Conservation (phyloP, 495 filamentous ascomycete genomes). For the Podospora bellae-mahoneyi region DNA sequence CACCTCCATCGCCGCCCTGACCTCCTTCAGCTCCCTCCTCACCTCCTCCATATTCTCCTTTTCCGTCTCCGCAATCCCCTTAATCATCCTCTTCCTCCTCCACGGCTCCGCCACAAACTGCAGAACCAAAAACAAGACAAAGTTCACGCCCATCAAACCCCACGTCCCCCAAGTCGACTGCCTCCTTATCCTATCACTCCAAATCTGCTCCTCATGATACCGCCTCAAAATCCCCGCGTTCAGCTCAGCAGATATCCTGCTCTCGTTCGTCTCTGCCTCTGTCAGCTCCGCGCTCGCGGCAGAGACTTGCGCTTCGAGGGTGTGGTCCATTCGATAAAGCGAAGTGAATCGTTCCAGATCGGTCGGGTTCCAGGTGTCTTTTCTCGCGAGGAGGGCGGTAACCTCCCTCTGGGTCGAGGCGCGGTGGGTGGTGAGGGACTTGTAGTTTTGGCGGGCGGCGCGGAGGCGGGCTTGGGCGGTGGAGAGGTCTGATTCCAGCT, state of each 20-base stretch:
- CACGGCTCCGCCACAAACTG: slow-evolving; percentile 95
- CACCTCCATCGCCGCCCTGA: slow-evolving; percentile 25
- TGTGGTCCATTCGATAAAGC: slow-evolving; percentile 87
- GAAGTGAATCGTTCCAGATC: slow-evolving; percentile 95
- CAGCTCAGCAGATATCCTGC: slow-evolving; percentile 68
- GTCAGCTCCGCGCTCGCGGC: slow-evolving; percentile 66
- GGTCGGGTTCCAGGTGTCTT: slow-evolving; percentile 80
- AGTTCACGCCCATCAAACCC: slow-evolving; percentile 95
- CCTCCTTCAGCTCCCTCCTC: slow-evolving; percentile 38
- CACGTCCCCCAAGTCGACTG: slow-evolving; percentile 98
- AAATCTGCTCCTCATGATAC: slow-evolving; percentile 99
- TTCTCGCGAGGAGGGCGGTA: slow-evolving; percentile 86
- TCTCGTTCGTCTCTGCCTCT: slow-evolving; percentile 70
- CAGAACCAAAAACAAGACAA: slow-evolving; percentile 81
- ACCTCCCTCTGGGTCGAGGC: slow-evolving; percentile 92
- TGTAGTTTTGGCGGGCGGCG: slow-evolving; percentile 69
- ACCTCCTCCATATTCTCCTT: slow-evolving; percentile 70
- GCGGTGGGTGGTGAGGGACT: slow-evolving; percentile 70
- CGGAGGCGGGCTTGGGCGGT: slow-evolving; percentile 62
- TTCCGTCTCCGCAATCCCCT: slow-evolving; percentile 65
- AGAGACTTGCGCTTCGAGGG: slow-evolving; percentile 85
- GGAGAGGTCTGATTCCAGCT: slow-evolving; percentile 64
- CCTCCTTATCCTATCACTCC: slow-evolving; percentile 93
- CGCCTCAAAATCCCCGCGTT: slow-evolving; percentile 77
- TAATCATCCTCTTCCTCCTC: slow-evolving; percentile 74